Conservation (phyloP, 208 protist genomes). For the Crithidia bombi region DNA sequence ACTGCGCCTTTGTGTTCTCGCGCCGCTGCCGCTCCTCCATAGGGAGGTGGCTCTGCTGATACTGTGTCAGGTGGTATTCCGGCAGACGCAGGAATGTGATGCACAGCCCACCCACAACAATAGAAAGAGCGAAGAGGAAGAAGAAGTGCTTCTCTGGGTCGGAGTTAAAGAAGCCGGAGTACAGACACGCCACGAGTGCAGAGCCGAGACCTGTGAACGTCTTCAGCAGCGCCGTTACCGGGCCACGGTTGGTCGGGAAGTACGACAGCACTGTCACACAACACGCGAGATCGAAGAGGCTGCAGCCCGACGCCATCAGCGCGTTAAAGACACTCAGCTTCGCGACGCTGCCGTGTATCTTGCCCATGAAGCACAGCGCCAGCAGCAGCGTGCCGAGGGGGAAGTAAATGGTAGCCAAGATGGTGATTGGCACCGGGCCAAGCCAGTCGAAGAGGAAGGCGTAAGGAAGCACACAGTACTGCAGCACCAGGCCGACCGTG, state of each 20-base stretch:
- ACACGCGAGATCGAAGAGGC: conserved; percentile 47
- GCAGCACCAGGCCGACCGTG: conserved; percentile 41
- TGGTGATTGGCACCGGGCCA: conserved; percentile 44
- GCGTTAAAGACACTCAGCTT: conserved; percentile 39
- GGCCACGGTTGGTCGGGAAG: conserved; percentile 55
- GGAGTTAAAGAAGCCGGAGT: conserved; percentile 39
- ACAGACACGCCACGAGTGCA: conserved; percentile 47
- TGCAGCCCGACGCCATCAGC: conserved; percentile 31
- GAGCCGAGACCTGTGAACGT: conserved; percentile 67
- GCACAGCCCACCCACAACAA: conserved; percentile 24
- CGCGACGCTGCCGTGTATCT: conserved; percentile 41
- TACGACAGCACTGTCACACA: conserved; percentile 52
- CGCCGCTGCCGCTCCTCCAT: conserved; percentile 44
- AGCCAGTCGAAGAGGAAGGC: conserved; percentile 58
- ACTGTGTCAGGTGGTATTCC: conserved; percentile 59
- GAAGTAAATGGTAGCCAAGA: conserved; percentile 37
- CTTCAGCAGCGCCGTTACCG: conserved; percentile 62
- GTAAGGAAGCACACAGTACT: conserved; percentile 48
- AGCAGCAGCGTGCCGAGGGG: conserved; percentile 38
- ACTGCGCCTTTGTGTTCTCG: conserved; percentile 42
- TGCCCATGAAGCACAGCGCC: conserved; percentile 50
- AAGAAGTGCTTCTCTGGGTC: conserved; percentile 39
- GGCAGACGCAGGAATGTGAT: conserved; percentile 57
- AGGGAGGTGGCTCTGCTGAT: conserved; percentile 37
- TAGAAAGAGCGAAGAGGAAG: conserved; percentile 46